A percentile compares a stretch with the other conserved stretches of the same genome.
Conservation (phyloP, 2,329 filamentous ascomycete genomes). For the Aspergillus aculeatus region DNA sequence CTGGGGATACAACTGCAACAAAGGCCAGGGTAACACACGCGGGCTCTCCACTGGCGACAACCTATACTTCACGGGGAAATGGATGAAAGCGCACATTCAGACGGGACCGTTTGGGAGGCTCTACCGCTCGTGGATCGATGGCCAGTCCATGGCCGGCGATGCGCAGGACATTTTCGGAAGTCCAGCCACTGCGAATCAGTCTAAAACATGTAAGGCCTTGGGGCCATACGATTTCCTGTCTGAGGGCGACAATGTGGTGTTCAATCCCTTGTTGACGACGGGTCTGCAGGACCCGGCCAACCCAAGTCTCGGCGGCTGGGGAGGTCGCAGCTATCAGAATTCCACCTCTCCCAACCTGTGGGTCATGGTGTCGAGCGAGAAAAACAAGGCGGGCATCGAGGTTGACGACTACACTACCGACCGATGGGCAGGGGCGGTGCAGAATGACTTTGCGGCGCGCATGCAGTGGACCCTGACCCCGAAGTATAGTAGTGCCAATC, state of each 20-base stretch:
- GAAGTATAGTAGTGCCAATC: not conserved
- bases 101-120: not conserved
- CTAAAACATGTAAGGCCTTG: not conserved
- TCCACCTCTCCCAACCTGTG: not conserved
- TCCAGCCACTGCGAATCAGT: not conserved
- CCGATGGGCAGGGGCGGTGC: conserved; percentile 1
- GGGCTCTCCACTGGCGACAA: not conserved
- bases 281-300: conserved; percentile 2
- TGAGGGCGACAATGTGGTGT: conserved; percentile 5
- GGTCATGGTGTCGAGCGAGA: not conserved
- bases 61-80: conserved; percentile 1
- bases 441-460: conserved; percentile 7
- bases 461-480: conserved; percentile 6
- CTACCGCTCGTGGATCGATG: conserved; percentile 7
- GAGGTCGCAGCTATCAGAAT: not conserved
- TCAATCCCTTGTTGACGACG: conserved; percentile 2
- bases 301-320: conserved; percentile 1
- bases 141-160: not conserved
- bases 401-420: not conserved
- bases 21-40: not conserved
- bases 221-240: conserved; percentile 3
- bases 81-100: not conserved
- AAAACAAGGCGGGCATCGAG: not conserved
- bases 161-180: not conserved
- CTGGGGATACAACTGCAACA: conserved; percentile 4